Conservation (phyloP, 73 alveolate genomes). For the Symbiodinium natans region DNA sequence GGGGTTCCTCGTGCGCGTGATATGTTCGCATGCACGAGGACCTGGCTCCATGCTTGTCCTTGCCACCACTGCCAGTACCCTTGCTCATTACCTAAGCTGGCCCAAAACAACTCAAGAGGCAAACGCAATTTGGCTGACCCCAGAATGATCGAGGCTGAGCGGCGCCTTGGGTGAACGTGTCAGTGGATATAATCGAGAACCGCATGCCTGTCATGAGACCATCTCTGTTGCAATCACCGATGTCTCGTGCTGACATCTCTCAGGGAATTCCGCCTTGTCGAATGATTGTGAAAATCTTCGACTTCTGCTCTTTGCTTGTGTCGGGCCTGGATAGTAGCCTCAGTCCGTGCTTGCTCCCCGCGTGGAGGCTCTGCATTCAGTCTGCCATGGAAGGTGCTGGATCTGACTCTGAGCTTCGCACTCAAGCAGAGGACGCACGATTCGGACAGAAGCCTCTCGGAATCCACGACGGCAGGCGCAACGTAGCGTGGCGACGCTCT, state of each 20-base stretch:
- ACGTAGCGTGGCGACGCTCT: too few relatives aligned
- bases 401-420: neutral
- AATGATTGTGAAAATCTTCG: slow-evolving; percentile 62
- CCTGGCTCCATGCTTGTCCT: neutral
- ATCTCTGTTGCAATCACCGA: too few relatives aligned
- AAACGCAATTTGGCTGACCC: neutral
- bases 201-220: slow-evolving; percentile 37
- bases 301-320: slow-evolving; percentile 90
- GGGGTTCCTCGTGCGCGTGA: too few relatives aligned
- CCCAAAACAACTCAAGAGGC: neutral
- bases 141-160: too few relatives aligned
- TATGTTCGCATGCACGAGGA: neutral
- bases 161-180: slow-evolving; percentile 44
- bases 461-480: too few relatives aligned
- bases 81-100: neutral
- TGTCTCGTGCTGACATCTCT: too few relatives aligned
- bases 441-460: slow-evolving; percentile 49
- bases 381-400: too few relatives aligned
- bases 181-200: slow-evolving; percentile 70
- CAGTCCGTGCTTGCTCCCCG: neutral
- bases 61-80: neutral
- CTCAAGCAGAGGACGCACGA: slow-evolving; percentile 73
- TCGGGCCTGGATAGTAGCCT: slow-evolving; percentile 66
- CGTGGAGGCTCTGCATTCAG: too few relatives aligned
- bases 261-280: slow-evolving; percentile 31